A percentile compares a stretch with the other conserved stretches of the same genome.
These are phyloP conservation scores for Pseudogymnoascus sp. DNA, from an alignment of 2,329 filamentous ascomycete species.

Conservation along the genomic window DNA sequence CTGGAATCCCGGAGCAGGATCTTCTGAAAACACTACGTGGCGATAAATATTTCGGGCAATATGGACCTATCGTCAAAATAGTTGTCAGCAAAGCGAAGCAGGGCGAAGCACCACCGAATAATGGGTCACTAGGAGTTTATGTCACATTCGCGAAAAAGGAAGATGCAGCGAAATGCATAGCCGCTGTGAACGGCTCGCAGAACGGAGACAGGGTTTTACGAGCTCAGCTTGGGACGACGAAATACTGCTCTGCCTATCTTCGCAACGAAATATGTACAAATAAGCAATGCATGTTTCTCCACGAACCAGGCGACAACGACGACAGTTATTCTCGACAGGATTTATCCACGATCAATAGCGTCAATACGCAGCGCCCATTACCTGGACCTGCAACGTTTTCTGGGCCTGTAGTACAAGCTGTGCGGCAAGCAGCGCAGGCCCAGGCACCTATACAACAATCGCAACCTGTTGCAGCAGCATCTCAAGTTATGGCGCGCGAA, in stretches of 20 bases:
- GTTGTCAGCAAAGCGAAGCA: constrained; percentile 85
- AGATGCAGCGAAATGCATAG: constrained; percentile 83
- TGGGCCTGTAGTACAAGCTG: constrained; percentile 35
- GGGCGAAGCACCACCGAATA: constrained; percentile 53
- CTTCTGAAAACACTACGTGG: constrained; percentile 84
- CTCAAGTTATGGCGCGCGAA: constrained; percentile 64
- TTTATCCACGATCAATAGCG: constrained; percentile 86
- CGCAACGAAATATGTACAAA: constrained; percentile 93
- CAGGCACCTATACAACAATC: constrained; percentile 27
- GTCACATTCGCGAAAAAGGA: constrained; percentile 94
- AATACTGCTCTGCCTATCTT: constrained; percentile 96
- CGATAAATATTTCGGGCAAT: constrained; percentile 92
- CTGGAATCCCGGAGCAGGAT: constrained; percentile 85
- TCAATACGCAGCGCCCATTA: constrained; percentile 64
- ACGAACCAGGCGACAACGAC: constrained; percentile 96
- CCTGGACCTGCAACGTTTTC: constrained; percentile 42
- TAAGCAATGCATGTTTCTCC: constrained; percentile 93
- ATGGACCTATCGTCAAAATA: constrained; percentile 97
- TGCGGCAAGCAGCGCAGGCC: constrained; percentile 41
- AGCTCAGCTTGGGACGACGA: constrained; percentile 79
- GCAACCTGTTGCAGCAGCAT: constrained; percentile 29
- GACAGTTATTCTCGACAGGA: constrained; percentile 95
- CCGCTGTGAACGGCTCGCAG: constrained; percentile 81
- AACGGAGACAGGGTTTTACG: constrained; percentile 82
- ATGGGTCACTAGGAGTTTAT: constrained; percentile 90